Evolutionary conservation across 306 rosid genomes (phyloP), one percentile per base, ranked within the genome.

Genomic region (Parietaria judaica): DNA sequence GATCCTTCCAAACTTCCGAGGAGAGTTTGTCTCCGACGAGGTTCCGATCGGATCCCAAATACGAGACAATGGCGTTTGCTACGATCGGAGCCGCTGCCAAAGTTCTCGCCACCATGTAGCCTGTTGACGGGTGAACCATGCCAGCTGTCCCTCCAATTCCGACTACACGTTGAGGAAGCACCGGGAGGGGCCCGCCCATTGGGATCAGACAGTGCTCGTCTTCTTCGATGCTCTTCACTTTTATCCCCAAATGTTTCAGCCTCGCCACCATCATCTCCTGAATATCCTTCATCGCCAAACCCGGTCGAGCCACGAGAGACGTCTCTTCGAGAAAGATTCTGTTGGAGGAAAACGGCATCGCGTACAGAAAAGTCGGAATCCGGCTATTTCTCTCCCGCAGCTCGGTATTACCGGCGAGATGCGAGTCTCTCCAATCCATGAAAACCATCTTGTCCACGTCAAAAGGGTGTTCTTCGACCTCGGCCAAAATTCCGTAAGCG

Each of bases 121-220:
- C 99, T 0, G 99, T 92, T 15, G 97, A 92, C 61, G 99, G 99
- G 71, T 92, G 99, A 64, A 94, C 97, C 99, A 94, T 92, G 64
- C 99, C 97, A 0, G 99, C 99, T 3, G 99, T 88, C 23, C 99
- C 99, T 1, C 99, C 99, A n/a, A 92, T 84, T 68, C 99, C 97
- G 63, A 88, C 83, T 41, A 92, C 95, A 72, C 99, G 81, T 66
- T 92, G 97, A 13, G 99, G 95, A 12, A 92, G 94, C 78, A 92
- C 84, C 0, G 95, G 99, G 12, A 92, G 94, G 15, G 94, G 95
- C 6, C 99, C 97, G 6, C 99, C 99, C 99, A 92, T 92, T 11
- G 95, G 99, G 81, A 88, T 92, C 56, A 92, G 84, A 74, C 99
- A 92, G 37, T 76, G 90, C 74, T 92, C 99, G 56, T 92, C 99